Percentiles rank a stretch among this genome's conserved stretches.
These are phyloP conservation scores for Diatrype stigma DNA, from an alignment of 2,329 filamentous ascomycete genomes.

Conservation along the genomic window DNA sequence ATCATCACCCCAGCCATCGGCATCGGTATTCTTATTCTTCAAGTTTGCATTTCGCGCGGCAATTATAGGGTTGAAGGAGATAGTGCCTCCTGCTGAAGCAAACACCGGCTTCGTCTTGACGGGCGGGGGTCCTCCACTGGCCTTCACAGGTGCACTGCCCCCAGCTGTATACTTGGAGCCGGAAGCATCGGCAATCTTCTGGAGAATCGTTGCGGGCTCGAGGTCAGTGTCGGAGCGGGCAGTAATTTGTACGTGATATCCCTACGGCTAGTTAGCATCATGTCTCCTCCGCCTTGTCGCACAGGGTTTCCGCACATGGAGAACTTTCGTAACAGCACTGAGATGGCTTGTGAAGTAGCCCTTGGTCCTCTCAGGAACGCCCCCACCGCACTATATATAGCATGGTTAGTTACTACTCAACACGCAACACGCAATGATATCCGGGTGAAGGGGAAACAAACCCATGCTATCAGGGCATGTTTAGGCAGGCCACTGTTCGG, in stretches of 20 bases:
- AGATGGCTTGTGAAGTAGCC: slow-evolving; percentile 97
- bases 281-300: no score
- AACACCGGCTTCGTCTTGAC: slow-evolving; percentile 88
- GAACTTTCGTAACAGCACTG: slow-evolving; percentile 80
- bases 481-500: slow-evolving; percentile 87
- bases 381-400: slow-evolving; percentile 70
- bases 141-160: slow-evolving; percentile 48
- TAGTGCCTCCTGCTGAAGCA: slow-evolving; percentile 63
- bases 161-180: slow-evolving; percentile 87
- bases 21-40: slow-evolving; percentile 56
- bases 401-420: slow-evolving; percentile 3
- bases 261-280: slow-evolving; percentile 40
- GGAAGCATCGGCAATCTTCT: slow-evolving; percentile 92
- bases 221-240: slow-evolving; percentile 88
- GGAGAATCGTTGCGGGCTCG: slow-evolving; percentile 79
- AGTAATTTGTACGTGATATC: slow-evolving; percentile 96
- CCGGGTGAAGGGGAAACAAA: slow-evolving; percentile 27
- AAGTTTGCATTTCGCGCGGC: slow-evolving; percentile 58
- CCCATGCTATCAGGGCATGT: slow-evolving; percentile 88
- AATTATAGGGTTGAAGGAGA: slow-evolving; percentile 63
- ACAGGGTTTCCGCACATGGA: slow-evolving; percentile 50
- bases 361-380: slow-evolving; percentile 96
- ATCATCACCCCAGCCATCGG: slow-evolving; percentile 92
- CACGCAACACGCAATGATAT: neutral
- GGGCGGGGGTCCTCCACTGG: slow-evolving; percentile 59